phyloP scores from a whole-genome alignment of 805 yeast genomes.

The Sungouiella blattae region DNA sequence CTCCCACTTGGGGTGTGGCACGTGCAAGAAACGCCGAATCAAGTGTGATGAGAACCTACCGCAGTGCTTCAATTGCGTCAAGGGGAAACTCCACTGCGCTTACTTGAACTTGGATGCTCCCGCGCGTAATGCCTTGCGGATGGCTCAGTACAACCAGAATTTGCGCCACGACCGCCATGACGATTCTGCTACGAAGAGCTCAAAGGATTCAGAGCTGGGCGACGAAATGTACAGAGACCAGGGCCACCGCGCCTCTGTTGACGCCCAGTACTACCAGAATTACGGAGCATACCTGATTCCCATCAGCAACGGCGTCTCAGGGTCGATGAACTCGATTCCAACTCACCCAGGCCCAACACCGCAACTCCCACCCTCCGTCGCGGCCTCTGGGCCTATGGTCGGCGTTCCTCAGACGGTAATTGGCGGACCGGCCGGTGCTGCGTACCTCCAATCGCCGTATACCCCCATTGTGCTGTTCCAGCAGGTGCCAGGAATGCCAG shows the following conservation, averaged over 20 bases:
- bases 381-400: background rate
- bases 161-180: conserved; percentile 21
- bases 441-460: conserved; percentile 3
- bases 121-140: conserved; percentile 46
- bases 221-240: too few relatives aligned
- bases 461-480: conserved; percentile 6
- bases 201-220: background rate
- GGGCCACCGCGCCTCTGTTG: too few relatives aligned
- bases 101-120: conserved; percentile 46
- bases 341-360: too few relatives aligned
- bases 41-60: conserved; percentile 68
- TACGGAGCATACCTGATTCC: too few relatives aligned
- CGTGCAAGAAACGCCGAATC: conserved; percentile 59
- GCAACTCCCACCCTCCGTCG: background rate
- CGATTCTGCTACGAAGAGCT: conserved; percentile 7
- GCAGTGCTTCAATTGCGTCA: conserved; percentile 51
- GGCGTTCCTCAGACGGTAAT: background rate
- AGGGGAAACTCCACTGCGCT: conserved; percentile 47
- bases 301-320: too few relatives aligned
- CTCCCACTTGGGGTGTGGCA: conserved; percentile 73
- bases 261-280: too few relatives aligned
- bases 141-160: conserved; percentile 47
- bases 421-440: background rate
- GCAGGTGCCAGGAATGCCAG: background rate
- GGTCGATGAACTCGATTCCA: too few relatives aligned